Conservation (phyloP, 345 rosid genomes). For the Citrus australasica region DNA sequence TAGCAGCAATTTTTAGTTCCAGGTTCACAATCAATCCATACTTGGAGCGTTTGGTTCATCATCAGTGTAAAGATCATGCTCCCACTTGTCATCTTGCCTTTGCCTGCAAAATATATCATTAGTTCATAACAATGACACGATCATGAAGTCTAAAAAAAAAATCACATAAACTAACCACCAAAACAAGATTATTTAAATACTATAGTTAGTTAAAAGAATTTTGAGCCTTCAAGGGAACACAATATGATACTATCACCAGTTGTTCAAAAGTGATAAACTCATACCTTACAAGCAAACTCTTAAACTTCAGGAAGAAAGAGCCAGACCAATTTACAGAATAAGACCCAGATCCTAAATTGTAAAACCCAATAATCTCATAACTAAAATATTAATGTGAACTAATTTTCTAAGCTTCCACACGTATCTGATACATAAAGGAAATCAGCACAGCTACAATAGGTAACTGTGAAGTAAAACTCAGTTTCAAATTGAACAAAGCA, state of each 20-base stretch:
- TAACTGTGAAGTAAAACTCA: neutral
- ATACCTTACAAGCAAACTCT: neutral
- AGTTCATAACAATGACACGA: neutral
- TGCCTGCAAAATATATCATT: slow-evolving; percentile 52
- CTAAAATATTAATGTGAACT: neutral
- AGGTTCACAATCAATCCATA: slow-evolving; percentile 44
- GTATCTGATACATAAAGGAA: neutral
- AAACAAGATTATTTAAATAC: neutral
- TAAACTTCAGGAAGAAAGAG: neutral
- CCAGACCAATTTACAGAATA: neutral
- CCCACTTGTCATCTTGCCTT: slow-evolving; percentile 97
- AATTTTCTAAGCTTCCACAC: neutral
- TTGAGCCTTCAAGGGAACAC: neutral
- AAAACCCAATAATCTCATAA: neutral
- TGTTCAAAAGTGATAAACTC: neutral
- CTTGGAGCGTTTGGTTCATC: slow-evolving; percentile 60
- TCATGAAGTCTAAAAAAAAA: neutral
- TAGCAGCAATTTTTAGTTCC: slow-evolving; percentile 29
- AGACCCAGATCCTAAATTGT: neutral
- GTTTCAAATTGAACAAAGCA: neutral
- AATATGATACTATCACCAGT: neutral
- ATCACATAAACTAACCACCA: neutral
- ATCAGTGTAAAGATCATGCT: slow-evolving; percentile 79
- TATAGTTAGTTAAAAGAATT: neutral
- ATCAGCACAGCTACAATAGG: neutral